These are phyloP conservation scores for Aureobasidium sp. DNA, from an alignment of 2,329 filamentous ascomycete genomes.

Conservation along the genomic window DNA sequence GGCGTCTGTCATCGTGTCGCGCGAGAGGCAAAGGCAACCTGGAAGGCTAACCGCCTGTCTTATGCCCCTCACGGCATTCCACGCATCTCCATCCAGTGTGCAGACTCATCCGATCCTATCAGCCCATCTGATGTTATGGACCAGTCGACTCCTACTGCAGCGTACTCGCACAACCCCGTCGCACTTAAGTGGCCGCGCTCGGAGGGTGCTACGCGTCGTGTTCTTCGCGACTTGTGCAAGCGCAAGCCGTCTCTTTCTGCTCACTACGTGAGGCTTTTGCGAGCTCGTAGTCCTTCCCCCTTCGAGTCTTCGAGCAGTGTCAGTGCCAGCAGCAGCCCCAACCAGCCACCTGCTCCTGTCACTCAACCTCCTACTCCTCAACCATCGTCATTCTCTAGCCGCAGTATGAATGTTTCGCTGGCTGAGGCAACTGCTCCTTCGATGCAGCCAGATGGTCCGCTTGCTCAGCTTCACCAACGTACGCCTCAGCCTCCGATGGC, in stretches of 20 bases:
- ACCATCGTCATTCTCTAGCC: constrained; percentile 35
- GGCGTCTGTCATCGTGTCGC: constrained; percentile 57
- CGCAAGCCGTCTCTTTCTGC: constrained; percentile 53
- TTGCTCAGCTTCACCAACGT: constrained; percentile 32
- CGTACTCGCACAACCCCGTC: constrained; percentile 18
- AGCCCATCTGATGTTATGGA: constrained; percentile 37
- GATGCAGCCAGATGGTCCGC: constrained; percentile 42
- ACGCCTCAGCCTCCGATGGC: constrained; percentile 29
- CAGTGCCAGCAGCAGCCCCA: constrained; percentile 15
- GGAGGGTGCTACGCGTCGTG: constrained; percentile 49
- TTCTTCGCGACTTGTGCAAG: constrained; percentile 52
- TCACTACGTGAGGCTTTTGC: constrained; percentile 55
- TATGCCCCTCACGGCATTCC: constrained; percentile 19
- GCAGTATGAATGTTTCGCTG: constrained; percentile 44
- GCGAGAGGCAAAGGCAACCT: constrained; percentile 52
- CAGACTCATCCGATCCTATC: constrained; percentile 36
- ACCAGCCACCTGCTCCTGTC: not conserved
- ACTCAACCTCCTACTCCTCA: not conserved
- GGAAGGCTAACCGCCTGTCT: constrained; percentile 40
- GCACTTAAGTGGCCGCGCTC: constrained; percentile 46
- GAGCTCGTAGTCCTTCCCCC: constrained; percentile 53
- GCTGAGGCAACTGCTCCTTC: constrained; percentile 42
- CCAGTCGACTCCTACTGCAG: constrained; percentile 34
- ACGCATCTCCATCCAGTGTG: constrained; percentile 19
- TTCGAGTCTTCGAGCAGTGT: constrained; percentile 31